These are phyloP conservation scores for Hyphodiscus sp. DNA, from an alignment of 2,329 filamentous ascomycete species.

Conservation along the genomic window DNA sequence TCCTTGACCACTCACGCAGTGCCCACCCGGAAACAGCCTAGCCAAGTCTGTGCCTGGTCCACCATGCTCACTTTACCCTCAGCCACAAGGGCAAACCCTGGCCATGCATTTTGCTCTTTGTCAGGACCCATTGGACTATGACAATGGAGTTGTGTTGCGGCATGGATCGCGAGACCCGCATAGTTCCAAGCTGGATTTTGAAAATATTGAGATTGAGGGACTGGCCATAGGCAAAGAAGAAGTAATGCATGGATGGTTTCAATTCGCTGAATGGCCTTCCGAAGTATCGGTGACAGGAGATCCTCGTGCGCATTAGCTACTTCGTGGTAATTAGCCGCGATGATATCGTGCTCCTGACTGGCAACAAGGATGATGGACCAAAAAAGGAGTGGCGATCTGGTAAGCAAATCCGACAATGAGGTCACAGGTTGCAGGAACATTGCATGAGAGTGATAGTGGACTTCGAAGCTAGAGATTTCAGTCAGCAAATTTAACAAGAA, in stretches of 20 bases:
- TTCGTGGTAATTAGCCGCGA: constrained; percentile 6
- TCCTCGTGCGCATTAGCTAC: constrained; percentile 3
- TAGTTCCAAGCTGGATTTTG: constrained; percentile 9
- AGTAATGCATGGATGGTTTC: constrained; percentile 10
- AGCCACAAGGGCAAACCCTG: neutral
- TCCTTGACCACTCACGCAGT: constrained; percentile 2
- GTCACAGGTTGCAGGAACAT: constrained; percentile 1
- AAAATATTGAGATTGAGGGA: constrained; percentile 5
- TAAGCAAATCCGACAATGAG: neutral
- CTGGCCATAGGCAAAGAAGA: constrained; percentile 10
- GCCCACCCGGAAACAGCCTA: constrained; percentile 6
- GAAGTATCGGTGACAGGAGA: constrained; percentile 25
- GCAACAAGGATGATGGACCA: constrained; percentile 8
- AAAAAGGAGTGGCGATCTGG: constrained; percentile 5
- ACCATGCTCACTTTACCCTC: constrained; percentile 1
- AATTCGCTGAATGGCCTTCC: constrained; percentile 11
- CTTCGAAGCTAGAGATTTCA: neutral
- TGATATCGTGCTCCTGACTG: constrained; percentile 7
- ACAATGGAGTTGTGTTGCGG: constrained; percentile 2
- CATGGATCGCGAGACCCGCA: neutral
- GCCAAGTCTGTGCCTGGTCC: constrained; percentile 3
- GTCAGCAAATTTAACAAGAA: too few species aligned
- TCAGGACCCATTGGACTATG: neutral
- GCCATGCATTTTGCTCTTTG: neutral
- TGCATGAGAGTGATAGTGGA: neutral